Base-by-base conservation (phyloP, 768 basidiomycete genomes). In the Pluteus cervinus region DNA sequence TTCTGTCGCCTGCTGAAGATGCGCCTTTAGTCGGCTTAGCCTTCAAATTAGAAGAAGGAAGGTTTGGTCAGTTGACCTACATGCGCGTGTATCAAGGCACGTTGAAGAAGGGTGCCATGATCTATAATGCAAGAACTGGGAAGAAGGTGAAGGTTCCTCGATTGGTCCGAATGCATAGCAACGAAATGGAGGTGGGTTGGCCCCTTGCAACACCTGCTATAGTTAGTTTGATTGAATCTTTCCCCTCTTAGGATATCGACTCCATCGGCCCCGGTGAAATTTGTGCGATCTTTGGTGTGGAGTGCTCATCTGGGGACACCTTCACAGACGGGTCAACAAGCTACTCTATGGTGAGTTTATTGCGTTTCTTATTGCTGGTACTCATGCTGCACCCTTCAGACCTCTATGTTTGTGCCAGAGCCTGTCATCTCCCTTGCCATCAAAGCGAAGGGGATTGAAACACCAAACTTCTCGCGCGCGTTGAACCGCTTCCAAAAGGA, bases 271-370 rank as follows among this genome's bases (percentile, higher is more conserved):
- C 94, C 20, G 96, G 96, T 40, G 96, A 99, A 71, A 99, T 99
- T 46, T 98, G 96, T 55, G 96, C 96, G 33, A 96, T 96, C 60
- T 99, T 99, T 51, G 96, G 96, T 51, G 89, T 99, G 22, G 96
- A 99, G 48, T 99, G 96, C 55, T 90, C 93, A 0, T 87, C 90
- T 11, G 94, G 96, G 10, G 96, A 99, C 61, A 97, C 94, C 0
- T 98, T 99, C 61, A 96, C 88, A 0, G 96, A 98, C 56, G 73
- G 94, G 7, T 77, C 85, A 1, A 86, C 86, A 1, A 82, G 71
- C 21, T 92, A 78, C 63, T 89, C 96, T 0, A 98, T 98, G 94
- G 93, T 92, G 33, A 24, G 76, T 60, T 23, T 10, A 11, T 30
- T 28, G 18, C 21, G 14, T 12, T 36, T 25, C 17, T 21, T 16